Evolutionary conservation across 2,329 filamentous ascomycete genomes (phyloP).

Genomic region (Stemphylium lycopersici): DNA sequence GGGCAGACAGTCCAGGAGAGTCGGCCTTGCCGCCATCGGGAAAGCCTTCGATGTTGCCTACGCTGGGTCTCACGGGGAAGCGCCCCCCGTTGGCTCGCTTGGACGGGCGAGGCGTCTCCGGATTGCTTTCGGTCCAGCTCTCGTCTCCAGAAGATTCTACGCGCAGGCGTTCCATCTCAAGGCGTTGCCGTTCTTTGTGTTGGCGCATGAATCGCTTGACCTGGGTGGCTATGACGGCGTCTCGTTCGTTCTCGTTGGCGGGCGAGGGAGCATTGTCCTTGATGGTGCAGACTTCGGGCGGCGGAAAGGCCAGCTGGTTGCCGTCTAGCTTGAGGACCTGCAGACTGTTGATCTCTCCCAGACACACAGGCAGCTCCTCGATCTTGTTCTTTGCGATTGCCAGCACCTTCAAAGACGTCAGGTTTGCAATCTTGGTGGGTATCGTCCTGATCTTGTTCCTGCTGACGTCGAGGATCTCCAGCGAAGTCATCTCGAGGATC

Average conservation of each 20-base stretch:
- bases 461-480: constrained; percentile 92
- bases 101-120: constrained; percentile 77
- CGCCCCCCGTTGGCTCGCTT: constrained; percentile 61
- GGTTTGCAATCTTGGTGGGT: constrained; percentile 77
- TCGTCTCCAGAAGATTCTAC: constrained; percentile 56
- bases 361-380: constrained; percentile 78
- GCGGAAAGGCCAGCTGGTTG: constrained; percentile 83
- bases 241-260: constrained; percentile 64
- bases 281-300: constrained; percentile 53
- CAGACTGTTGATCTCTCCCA: constrained; percentile 88
- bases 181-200: constrained; percentile 44
- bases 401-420: constrained; percentile 86
- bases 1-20: constrained; percentile 54
- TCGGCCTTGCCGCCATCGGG: constrained; percentile 54
- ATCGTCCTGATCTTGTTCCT: constrained; percentile 81
- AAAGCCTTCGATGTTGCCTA: constrained; percentile 65
- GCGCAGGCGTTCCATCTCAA: constrained; percentile 40
- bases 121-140: constrained; percentile 67
- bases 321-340: constrained; percentile 89
- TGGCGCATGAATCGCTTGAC: constrained; percentile 64
- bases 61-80: constrained; percentile 72
- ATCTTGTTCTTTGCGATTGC: constrained; percentile 88
- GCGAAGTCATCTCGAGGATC: constrained; percentile 83
- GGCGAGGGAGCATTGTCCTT: constrained; percentile 51
- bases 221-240: constrained; percentile 64